Conservation (phyloP, 106 monocot species). For the Agapanthus africanus region DNA sequence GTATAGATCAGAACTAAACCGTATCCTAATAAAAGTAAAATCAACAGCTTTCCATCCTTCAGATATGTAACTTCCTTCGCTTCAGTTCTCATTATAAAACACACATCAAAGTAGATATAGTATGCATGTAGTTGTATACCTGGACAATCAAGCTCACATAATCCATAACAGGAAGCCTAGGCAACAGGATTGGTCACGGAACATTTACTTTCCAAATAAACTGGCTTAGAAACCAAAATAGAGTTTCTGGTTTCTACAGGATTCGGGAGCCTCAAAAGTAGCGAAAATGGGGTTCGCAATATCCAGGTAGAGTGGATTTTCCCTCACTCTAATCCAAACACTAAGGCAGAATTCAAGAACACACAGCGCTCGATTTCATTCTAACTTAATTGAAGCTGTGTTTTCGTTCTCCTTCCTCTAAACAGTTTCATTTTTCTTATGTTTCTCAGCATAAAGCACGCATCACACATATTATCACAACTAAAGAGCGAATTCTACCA, state of each 20-base stretch:
- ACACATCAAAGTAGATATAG: background rate
- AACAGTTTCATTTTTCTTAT: background rate
- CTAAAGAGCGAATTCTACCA: background rate
- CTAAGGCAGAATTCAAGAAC: no score
- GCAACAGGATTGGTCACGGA: no score
- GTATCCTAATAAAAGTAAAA: background rate
- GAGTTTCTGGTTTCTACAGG: no score
- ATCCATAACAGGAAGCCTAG: background rate
- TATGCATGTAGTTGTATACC: background rate
- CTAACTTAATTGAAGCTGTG: no score
- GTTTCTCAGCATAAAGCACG: background rate
- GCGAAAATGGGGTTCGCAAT: no score
- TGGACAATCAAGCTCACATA: background rate
- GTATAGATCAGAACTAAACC: background rate
- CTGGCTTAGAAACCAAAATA: no score
- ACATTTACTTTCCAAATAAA: no score
- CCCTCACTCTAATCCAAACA: no score
- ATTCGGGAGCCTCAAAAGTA: no score
- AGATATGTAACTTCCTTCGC: background rate
- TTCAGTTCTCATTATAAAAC: background rate
- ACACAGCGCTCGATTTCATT: no score
- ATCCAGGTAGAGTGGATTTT: no score
- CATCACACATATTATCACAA: background rate
- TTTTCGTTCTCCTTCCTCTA: background rate
- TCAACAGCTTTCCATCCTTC: background rate